These are phyloP conservation scores for Theobroma cacao DNA, from an alignment of 345 rosid genomes.

Conservation along the genomic window DNA sequence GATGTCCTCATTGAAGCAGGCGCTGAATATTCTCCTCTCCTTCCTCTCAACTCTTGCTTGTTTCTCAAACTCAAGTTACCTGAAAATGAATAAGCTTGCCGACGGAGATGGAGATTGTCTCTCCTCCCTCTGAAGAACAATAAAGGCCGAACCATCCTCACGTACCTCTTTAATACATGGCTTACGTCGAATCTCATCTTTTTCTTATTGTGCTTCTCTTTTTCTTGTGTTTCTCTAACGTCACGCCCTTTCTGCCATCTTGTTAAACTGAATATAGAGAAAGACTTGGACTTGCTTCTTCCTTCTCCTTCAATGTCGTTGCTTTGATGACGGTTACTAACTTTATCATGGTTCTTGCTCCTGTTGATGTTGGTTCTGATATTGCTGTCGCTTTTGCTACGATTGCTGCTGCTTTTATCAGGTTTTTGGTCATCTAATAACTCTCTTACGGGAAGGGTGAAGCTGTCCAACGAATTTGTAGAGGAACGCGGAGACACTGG, in stretches of 20 bases:
- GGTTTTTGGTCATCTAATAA: constrained; percentile 32
- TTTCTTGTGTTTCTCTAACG: constrained; percentile 35
- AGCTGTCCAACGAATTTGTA: constrained; percentile 64
- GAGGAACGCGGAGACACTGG: constrained; percentile 81
- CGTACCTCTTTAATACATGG: constrained; percentile 55
- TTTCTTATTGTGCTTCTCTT: constrained; percentile 46
- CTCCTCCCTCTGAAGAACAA: constrained; percentile 52
- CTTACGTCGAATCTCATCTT: constrained; percentile 56
- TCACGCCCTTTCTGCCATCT: constrained; percentile 55
- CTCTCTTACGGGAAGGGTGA: constrained; percentile 50
- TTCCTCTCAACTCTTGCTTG: constrained; percentile 45
- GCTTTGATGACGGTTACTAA: constrained; percentile 8
- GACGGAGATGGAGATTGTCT: constrained; percentile 35
- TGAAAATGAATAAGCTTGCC: constrained; percentile 51
- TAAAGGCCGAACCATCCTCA: constrained; percentile 50
- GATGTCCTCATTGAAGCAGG: constrained; percentile 91
- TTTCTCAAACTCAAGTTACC: constrained; percentile 38
- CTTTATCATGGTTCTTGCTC: background rate
- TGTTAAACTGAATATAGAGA: constrained; percentile 62
- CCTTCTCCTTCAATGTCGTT: constrained; percentile 20
- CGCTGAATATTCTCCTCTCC: constrained; percentile 67
- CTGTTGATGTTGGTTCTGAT: constrained; percentile 2
- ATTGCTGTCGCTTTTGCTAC: constrained; percentile 9
- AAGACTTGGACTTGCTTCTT: constrained; percentile 56
- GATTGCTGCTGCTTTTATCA: constrained; percentile 4